phyloP scores from a whole-genome alignment of 331 rosid species.

The Malus hybrid region DNA sequence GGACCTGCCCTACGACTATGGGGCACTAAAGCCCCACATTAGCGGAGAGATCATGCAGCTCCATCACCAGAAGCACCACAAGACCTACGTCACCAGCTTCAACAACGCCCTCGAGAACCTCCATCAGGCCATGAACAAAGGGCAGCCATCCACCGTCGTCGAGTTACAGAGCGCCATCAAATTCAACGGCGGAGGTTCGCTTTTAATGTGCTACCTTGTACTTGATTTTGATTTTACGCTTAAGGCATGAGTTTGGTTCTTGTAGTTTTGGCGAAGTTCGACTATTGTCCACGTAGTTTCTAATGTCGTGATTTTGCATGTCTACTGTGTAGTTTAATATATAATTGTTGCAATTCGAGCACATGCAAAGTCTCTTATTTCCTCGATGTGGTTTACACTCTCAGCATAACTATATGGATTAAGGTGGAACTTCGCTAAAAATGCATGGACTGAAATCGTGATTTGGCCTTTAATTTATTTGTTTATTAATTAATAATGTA shows the following conservation, averaged over 20 bases:
- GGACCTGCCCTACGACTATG: constrained; percentile 33
- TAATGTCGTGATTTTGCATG: too few relatives aligned
- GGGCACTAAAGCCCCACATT: constrained; percentile 27
- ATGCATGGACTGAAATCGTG: too few relatives aligned
- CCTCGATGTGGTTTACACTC: too few relatives aligned
- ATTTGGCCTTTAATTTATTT: too few relatives aligned
- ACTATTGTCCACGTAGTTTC: too few relatives aligned
- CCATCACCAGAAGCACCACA: constrained; percentile 39
- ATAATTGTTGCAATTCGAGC: neutral
- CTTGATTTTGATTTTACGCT: neutral
- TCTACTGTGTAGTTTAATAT: neutral
- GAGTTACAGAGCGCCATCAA: constrained; percentile 30
- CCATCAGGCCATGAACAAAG: constrained; percentile 16
- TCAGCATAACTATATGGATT: too few relatives aligned
- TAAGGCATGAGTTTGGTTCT: too few relatives aligned
- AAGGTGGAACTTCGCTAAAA: too few relatives aligned
- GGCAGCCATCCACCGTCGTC: constrained; percentile 12
- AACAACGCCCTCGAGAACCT: constrained; percentile 31
- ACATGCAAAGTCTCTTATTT: too few relatives aligned
- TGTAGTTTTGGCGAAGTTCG: too few relatives aligned
- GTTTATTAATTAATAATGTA: neutral
- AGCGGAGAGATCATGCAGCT: constrained; percentile 30
- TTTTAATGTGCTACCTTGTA: neutral
- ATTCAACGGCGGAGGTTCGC: constrained; percentile 38
- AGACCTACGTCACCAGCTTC: constrained; percentile 31